Evolutionary conservation across 768 basidiomycete species (phyloP), one percentile per base, ranked within the genome.

Genomic region (Kwoniella europaea): DNA sequence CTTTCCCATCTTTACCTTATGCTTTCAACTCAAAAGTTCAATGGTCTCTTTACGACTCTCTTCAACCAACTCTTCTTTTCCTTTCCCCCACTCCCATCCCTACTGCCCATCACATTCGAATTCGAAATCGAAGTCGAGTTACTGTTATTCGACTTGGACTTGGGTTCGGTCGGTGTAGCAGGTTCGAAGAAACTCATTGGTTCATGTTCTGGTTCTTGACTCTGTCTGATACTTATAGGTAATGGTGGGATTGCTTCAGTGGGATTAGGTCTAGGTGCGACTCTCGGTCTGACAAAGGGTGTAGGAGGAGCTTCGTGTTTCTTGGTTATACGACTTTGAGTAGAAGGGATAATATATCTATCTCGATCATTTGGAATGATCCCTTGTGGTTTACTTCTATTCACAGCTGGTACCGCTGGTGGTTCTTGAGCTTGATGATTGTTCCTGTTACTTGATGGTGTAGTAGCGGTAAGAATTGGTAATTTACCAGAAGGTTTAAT

Each of bases 151-250:
- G 7, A 6, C 16, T 63, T 16, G 44, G 41, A 57, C 22, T n/a
- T 20, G 5, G 65, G 24, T 12, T 54, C 68, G 41, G 61, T 70
- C 15, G 78, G 78, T 24, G 74, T 76, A 18, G 71, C 62, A 18
- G 78, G 78, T 20, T 79, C 78, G 63, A 77, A 79, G 58, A 73
- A 76, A 16, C 60, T 65, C 13, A 74, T 50, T 1, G 62, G 68
- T 24, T 58, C 59, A 29, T 67, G 20, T 2, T 29, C 18, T 44
- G 3, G 0, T 35, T 60, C 4, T 18, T 18, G 16, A 22, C 10
- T 29, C 7, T 35, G 18, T 4, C 10, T 35, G 16, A 18, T 20
- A 10, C 52, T 46, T 15, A 55, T 68, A 20, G 65, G 65, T 27
- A 67, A 24, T 29, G 56, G 44, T 27, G 63, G 43, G 18, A 63